Percentiles rank a stretch among this genome's conserved stretches.
Conservation (phyloP, 345 rosid genomes). For the Pugionium cornutum region DNA sequence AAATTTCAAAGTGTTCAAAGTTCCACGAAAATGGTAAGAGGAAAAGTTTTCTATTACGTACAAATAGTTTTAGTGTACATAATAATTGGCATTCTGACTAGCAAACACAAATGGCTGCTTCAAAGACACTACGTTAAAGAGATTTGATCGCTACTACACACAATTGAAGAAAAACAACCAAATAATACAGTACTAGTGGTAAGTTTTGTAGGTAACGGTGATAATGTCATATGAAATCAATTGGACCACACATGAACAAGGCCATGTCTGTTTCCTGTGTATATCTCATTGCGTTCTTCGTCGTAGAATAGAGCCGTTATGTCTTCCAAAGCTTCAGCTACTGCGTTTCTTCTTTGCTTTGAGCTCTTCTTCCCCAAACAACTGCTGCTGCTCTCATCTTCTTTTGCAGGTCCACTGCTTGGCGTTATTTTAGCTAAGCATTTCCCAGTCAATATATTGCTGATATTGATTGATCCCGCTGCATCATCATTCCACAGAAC, state of each 20-base stretch:
- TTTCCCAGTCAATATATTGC: slow-evolving; percentile 93
- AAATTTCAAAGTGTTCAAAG: too few species aligned
- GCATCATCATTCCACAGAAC: slow-evolving; percentile 15
- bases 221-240: slow-evolving; percentile 52
- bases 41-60: too few species aligned
- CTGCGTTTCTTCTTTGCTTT: slow-evolving; percentile 57
- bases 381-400: slow-evolving; percentile 48
- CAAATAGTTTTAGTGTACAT: slow-evolving; percentile 27
- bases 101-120: slow-evolving; percentile 22
- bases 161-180: slow-evolving; percentile 26
- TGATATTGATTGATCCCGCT: slow-evolving; percentile 89
- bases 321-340: slow-evolving; percentile 80
- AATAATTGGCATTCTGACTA: slow-evolving; percentile 20
- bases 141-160: slow-evolving; percentile 34
- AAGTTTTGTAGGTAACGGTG: not conserved
- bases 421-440: slow-evolving; percentile 86
- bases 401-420: slow-evolving; percentile 54
- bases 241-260: slow-evolving; percentile 93
- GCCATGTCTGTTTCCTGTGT: slow-evolving; percentile 82
- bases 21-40: too few species aligned
- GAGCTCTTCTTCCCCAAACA: slow-evolving; percentile 34
- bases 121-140: slow-evolving; percentile 29
- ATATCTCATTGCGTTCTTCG: slow-evolving; percentile 92
- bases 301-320: slow-evolving; percentile 90
- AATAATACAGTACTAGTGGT: slow-evolving; percentile 20